Evolutionary conservation across 1,284 basidiomycete species (phyloP), one percentile per base, ranked within the genome.

Genomic region (Trametes hirsuta): DNA sequence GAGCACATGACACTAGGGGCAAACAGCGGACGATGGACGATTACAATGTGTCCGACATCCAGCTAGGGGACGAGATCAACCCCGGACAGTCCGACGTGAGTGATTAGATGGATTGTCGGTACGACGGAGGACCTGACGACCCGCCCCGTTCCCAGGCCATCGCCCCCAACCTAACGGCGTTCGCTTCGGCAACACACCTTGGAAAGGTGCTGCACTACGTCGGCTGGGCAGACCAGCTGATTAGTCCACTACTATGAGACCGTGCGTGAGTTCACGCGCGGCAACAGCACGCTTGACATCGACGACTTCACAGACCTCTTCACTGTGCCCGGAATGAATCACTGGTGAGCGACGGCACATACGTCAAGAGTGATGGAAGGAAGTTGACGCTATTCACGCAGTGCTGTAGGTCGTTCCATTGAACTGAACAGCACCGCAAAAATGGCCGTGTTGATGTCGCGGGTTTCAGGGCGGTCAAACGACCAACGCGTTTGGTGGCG

Each of bases 291-390:
- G 37, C 25, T 66, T 6, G 64, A 67, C 34, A 68, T 77, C 21
- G 69, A 74, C 53, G 68, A 74, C 39, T 75, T 72, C 63, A 79
- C 78, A 66, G 71, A 74, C 15, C 69, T 79, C 11, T 80, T 78
- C 66, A 67, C 75, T 21, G 72, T 79, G n/a, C 74, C 77, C 0
- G 79, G 78, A 0, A 79, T 80, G 77, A 66, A 64, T 11, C 77
- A 79, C 65, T 78, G 77, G 66, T 62, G 59, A 18, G 71, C 58
- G 34, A 8, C 6, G 2, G n/a, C 14, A 2, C 18, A 30, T 9
- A 10, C 14, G 11, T 10, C 36, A 34, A 8, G 2, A n/a, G 10
- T 18, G 6, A 2, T 11, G 2, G 21, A 12, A 12, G 18, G 4
- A 25, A n/a, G 34, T 18, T 44, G 10, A 53, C 24, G 24, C 39